Evolutionary conservation across 768 basidiomycete species (phyloP).

Genomic region (Lactifluus piperatus): DNA sequence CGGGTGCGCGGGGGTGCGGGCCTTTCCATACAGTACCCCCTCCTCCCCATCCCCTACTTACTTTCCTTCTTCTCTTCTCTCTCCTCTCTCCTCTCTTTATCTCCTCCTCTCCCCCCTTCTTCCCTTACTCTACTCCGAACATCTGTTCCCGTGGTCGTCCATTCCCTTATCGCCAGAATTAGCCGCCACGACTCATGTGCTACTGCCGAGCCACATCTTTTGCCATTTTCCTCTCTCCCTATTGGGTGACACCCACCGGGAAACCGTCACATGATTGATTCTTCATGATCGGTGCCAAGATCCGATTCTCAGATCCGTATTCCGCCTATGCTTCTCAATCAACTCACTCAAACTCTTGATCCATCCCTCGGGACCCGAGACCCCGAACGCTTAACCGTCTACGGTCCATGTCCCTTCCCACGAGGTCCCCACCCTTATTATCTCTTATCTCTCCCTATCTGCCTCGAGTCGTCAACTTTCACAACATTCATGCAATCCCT

Average conservation of each 20-base stretch:
- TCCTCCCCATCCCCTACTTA: background rate
- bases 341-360: background rate
- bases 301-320: conserved; percentile 11
- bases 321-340: conserved; percentile 7
- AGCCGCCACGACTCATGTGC: background rate
- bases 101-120: background rate
- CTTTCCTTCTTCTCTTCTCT: background rate
- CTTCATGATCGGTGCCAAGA: conserved; percentile 20
- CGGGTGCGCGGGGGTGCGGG: conserved; percentile 3
- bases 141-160: background rate
- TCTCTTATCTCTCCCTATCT: background rate
- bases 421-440: background rate
- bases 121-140: background rate
- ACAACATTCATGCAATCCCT: background rate
- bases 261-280: conserved; percentile 19
- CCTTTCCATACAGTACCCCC: background rate
- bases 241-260: conserved; percentile 18
- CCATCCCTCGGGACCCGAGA: background rate
- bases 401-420: background rate
- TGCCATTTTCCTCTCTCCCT: background rate
- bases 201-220: background rate
- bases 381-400: background rate
- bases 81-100: background rate
- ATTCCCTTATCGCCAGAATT: background rate
- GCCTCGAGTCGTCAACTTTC: background rate